Evolutionary conservation across 805 yeast genomes (phyloP), one percentile per base, ranked within the genome.

Genomic region (Ogataea salicorniae): DNA sequence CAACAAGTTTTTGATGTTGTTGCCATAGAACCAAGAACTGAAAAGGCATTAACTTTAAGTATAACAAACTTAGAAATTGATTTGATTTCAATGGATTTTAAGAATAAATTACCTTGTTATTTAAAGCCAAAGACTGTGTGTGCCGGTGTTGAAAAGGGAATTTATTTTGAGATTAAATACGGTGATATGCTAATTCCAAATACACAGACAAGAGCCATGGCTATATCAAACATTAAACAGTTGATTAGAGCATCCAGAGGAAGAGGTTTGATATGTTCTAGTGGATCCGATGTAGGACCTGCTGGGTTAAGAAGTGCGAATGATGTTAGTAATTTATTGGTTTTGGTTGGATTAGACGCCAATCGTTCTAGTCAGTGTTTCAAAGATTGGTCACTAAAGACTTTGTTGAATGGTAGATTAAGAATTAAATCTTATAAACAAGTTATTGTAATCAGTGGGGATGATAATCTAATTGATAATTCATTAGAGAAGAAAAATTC

Each of bases 41-140:
- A 94, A 61, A 84, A 81, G 61, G 87, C 90, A 5, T 70, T 94
- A 15, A 82, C 85, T 42, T 69, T 84, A 43, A 84, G 94, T 3
- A 81, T 90, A 18, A 74, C 88, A 2, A 80, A 81, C 48, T 70
- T 90, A 41, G 97, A 90, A 49, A 73, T 91, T 39, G 98, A 94
- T 67, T 50, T 94, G 23, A 77, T 94, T 17, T 81, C 96, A 1
- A 75, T 94, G 46, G 81, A 85, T 45, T 76, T 84, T 62, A 67
- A 77, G 23, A 70, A 73, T 39, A 76, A 87, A 48, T 66, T 89
- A 42, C 92, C 95, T 0, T 83, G 80, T 52, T 87, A 81, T 61
- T 69, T 94, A 54, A 85, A 85, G 57, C 96, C 90, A 68, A 89
- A 90, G 57, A 80, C 88, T 1, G 74, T 89, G 8, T 86, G 96